Conservation (phyloP, 1,284 basidiomycete genomes). For the Rhodotorula sp. region DNA sequence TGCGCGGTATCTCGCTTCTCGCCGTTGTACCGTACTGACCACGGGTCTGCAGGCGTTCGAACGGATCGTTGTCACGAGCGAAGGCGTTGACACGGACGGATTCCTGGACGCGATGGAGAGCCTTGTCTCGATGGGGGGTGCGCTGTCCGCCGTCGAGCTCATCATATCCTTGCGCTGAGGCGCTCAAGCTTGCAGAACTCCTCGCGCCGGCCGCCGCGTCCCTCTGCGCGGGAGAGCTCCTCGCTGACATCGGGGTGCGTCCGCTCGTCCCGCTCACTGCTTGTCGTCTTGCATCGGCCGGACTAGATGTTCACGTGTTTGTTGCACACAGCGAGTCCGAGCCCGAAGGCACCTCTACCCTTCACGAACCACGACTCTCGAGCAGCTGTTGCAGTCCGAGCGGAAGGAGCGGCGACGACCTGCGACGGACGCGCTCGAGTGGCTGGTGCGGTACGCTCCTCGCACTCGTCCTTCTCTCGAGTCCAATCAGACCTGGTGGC, state of each 20-base stretch:
- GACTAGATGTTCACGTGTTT: too few relatives aligned
- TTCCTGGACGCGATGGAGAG: conserved; percentile 8
- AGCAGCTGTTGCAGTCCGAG: conserved; percentile 12
- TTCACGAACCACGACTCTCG: neutral
- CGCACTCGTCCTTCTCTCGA: neutral
- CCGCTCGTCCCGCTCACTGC: neutral
- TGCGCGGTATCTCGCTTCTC: neutral
- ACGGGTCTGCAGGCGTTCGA: neutral
- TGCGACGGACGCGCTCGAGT: conserved; percentile 12
- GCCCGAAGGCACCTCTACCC: neutral
- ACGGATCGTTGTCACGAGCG: neutral
- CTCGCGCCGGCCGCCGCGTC: conserved; percentile 7
- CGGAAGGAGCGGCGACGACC: neutral
- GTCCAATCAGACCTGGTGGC: too few relatives aligned
- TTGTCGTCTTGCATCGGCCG: too few relatives aligned
- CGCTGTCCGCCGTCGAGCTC: neutral
- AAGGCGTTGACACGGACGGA: conserved; percentile 1
- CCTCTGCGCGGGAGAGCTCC: conserved; percentile 3
- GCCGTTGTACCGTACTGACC: too few relatives aligned
- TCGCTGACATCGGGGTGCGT: conserved; percentile 9
- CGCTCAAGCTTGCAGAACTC: conserved; percentile 4
- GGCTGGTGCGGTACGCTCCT: conserved; percentile 2
- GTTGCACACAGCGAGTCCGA: neutral
- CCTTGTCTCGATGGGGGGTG: neutral
- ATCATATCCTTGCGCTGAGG: rapidly evolving